phyloP scores from a whole-genome alignment of 768 basidiomycete species.

The Nidula microcarpa region DNA sequence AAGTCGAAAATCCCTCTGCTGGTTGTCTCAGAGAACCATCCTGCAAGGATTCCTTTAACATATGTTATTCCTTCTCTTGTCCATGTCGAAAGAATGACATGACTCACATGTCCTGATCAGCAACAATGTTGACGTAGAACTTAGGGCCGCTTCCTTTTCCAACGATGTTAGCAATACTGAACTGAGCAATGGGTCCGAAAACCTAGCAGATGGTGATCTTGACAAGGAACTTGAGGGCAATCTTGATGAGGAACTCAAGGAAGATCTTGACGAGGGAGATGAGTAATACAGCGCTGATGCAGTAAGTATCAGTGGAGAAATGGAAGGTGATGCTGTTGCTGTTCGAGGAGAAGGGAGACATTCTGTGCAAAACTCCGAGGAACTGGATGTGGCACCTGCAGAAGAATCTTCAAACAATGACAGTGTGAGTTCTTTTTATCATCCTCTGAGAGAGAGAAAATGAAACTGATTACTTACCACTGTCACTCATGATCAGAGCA shows the following conservation, averaged over 20 bases:
- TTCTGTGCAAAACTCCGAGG: no score
- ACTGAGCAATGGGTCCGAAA: no score
- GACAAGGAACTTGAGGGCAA: no score
- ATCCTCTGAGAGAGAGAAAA: background rate
- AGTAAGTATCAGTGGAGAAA: no score
- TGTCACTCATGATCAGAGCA: background rate
- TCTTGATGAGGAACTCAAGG: no score
- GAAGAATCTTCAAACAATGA: background rate
- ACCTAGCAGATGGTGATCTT: no score
- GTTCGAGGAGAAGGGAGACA: no score
- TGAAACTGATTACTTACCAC: background rate
- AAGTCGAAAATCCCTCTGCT: constrained; percentile 7
- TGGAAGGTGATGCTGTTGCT: no score
- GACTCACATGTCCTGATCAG: background rate
- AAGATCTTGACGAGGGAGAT: no score
- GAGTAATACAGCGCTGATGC: no score
- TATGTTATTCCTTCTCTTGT: background rate
- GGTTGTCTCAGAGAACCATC: constrained; percentile 10
- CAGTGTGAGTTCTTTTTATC: background rate
- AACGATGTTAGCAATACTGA: no score
- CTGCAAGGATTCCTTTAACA: constrained; percentile 2
- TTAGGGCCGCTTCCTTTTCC: no score
- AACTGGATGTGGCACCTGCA: background rate
- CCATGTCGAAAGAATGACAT: background rate
- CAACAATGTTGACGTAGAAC: background rate